These are phyloP conservation scores for Lachancea cidri DNA, from an alignment of 805 yeast species.

Conservation along the genomic window DNA sequence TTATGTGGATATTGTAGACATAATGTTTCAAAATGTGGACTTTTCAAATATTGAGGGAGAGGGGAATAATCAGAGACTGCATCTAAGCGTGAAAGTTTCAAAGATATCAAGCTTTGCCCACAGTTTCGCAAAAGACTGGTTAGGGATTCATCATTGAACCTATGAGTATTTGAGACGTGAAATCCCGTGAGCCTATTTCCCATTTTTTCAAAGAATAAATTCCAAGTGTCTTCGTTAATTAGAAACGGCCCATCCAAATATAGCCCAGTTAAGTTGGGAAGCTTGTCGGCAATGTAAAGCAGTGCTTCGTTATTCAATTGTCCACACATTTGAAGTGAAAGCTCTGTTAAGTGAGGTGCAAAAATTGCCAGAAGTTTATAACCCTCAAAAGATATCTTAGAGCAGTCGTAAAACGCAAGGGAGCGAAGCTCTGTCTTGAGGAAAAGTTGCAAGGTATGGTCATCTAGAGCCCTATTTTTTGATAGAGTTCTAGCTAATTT, in stretches of 20 bases:
- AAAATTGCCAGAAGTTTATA: constrained; percentile 65
- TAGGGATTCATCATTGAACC: constrained; percentile 66
- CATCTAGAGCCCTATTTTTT: constrained; percentile 73
- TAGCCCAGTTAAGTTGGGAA: constrained; percentile 49
- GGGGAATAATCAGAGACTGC: constrained; percentile 62
- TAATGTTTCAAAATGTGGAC: constrained; percentile 42
- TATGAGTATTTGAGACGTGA: constrained; percentile 73
- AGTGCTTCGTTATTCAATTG: constrained; percentile 76
- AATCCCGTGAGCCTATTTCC: constrained; percentile 53
- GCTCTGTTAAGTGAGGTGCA: constrained; percentile 64
- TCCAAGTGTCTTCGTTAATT: constrained; percentile 74
- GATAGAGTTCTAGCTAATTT: constrained; percentile 74
- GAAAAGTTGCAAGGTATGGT: constrained; percentile 68
- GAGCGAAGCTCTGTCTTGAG: constrained; percentile 51
- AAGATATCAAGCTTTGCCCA: constrained; percentile 46
- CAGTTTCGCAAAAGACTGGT: constrained; percentile 57
- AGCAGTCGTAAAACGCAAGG: constrained; percentile 90
- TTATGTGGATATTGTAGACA: constrained; percentile 65
- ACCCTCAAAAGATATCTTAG: constrained; percentile 62
- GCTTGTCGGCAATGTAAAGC: constrained; percentile 53
- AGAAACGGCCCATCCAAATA: constrained; percentile 88
- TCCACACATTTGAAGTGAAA: constrained; percentile 89
- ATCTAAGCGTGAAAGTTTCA: constrained; percentile 66
- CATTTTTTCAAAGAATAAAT: constrained; percentile 55
- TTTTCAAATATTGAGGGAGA: constrained; percentile 56